These are phyloP conservation scores for Rhododendron ovatum DNA, from an alignment of 148 eudicot genomes.

Conservation along the genomic window DNA sequence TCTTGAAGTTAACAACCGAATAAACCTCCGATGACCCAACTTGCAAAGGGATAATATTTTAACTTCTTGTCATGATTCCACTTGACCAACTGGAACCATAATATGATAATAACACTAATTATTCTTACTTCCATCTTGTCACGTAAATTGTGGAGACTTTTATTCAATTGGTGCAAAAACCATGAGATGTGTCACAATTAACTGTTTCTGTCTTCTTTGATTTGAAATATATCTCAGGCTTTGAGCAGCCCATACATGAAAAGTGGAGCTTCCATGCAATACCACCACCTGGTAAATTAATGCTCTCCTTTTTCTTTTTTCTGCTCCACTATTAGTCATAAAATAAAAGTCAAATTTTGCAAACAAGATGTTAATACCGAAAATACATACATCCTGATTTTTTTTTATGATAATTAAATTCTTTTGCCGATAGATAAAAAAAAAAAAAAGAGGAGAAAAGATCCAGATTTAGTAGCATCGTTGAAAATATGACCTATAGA, in stretches of 20 bases:
- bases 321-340: no score
- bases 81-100: background rate
- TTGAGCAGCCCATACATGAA: constrained; percentile 89
- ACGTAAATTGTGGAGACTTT: background rate
- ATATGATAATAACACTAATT: no score
- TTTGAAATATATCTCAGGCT: constrained; percentile 36
- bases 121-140: no score
- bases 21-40: background rate
- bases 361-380: no score
- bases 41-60: no score
- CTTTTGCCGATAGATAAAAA: no score
- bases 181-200: background rate
- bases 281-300: constrained; percentile 49
- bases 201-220: background rate
- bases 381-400: no score
- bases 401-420: no score
- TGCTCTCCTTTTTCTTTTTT: constrained; percentile 7
- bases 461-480: no score
- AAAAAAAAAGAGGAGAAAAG: no score
- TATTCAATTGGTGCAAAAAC: background rate
- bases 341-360: no score
- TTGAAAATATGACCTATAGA: no score
- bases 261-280: constrained; percentile 80
- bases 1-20: background rate
- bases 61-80: background rate